Base-by-base conservation (phyloP, 805 yeast genomes). In the Kodamaea neixiangensis region DNA sequence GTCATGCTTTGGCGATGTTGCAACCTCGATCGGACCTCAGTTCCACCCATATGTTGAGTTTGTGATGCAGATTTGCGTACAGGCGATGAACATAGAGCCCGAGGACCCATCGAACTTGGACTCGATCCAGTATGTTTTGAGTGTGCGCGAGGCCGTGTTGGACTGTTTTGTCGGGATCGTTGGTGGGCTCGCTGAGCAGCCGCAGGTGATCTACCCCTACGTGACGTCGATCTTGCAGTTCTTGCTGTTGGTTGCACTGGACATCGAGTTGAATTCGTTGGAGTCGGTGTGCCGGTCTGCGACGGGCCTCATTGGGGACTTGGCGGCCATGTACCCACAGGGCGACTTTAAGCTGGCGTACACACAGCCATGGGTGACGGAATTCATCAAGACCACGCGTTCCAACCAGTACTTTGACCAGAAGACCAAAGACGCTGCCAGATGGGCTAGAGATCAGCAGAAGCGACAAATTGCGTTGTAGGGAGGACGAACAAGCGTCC, bases 81-180 rank as follows among this genome's bases (percentile, higher is more conserved):
- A 80, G 47, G 91, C 92, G 13, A 83, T 85, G 58, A 71, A 71
- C 40, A 67, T 82, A 31, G 80, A 79, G 53, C 83, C 87, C 0
- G 87, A 83, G 54, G 93, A 87, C 58, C 71, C 79, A 39, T 76
- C 91, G 7, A 43, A 39, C 41, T 63, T 82, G 39, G 98, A 94
- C 54, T 80, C 90, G 15, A 75, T 84, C 51, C 97, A 92, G 54
- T 89, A 89, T 61, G 79, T 86, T 31, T 72, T 81, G 53, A 77
- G 75, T 44, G 82, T 94, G 44, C 83, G 86, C 58, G 97, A 90
- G 69, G 78, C 98, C 4, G 93, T 92, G n/a, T 77, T 94, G 59
- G 98, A 94, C 68, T 91, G 97, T 35, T 94, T 90, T 65, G 96
- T 92, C 33, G 99, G 99, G 54, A 85, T 94, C 46, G 90, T 93